Evolutionary conservation across 2,329 filamentous ascomycete genomes (phyloP), one percentile per base, ranked within the genome.

Genomic region (Nothophaeocryptopus gaeumannii): DNA sequence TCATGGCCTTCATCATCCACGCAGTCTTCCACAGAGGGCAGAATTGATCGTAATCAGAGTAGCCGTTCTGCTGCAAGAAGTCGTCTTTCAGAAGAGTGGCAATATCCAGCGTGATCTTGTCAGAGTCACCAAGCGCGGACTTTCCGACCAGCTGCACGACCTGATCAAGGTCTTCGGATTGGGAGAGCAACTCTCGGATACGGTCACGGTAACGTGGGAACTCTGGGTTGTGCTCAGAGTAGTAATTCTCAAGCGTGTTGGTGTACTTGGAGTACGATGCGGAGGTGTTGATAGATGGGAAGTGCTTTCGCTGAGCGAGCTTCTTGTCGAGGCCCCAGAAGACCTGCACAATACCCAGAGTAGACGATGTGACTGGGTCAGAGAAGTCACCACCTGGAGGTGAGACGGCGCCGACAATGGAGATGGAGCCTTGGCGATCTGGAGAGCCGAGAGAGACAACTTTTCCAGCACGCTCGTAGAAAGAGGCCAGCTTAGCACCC

Each of bases 251-350:
- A 45, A 99, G 81, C 36, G 88, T 80, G 54, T 71, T 84, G 39
- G 86, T 95, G 78, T 99, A 99, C 78, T 99, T 99, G 80, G 85
- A 92, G 83, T 99, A 99, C 59, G 89, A 96, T 60, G 89, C 77
- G 14, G 84, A 83, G 8, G 93, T 97, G 79, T 99, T 99, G 78
- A 99, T 91, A 30, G 91, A 96, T 5, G 93, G 93, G 80, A 99
- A 99, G 74, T 99, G 93, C 78, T 99, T 99, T 65, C 93, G 86
- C 76, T 97, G 93, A 15, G 93, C 93, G 53, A 99, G 85, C 79
- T 97, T 97, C 86, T 99, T 97, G 80, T 99, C 93, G 43, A 97
- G 82, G 80, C 93, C 93, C 93, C 93, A 99, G 78, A 99, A 99
- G 62, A 99, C 93, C 72, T 99, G 93, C 66, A 99, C 93, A 67